phyloP scores from a whole-genome alignment of 306 rosid species.

The Ziziphus jujuba region DNA sequence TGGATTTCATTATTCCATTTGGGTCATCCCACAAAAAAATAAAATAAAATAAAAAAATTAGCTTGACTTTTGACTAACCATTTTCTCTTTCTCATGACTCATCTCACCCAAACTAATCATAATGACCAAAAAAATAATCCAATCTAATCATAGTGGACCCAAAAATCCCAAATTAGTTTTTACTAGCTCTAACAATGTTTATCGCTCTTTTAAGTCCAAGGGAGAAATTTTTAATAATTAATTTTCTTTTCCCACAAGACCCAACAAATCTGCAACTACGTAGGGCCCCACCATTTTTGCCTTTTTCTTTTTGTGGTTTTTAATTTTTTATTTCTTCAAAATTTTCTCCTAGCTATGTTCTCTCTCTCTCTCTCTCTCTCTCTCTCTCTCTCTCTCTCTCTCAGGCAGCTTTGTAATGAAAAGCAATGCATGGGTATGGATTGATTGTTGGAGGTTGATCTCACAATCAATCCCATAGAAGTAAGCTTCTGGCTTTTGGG shows the following conservation, averaged over 20 bases:
- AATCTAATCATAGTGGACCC: neutral
- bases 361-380: slow-evolving; percentile 23
- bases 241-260: slow-evolving; percentile 35
- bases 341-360: neutral
- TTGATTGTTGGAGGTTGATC: slow-evolving; percentile 25
- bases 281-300: slow-evolving; percentile 49
- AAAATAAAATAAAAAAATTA: too few relatives aligned
- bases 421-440: slow-evolving; percentile 43
- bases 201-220: neutral
- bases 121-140: slow-evolving; percentile 5
- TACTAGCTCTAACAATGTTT: neutral
- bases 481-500: slow-evolving; percentile 34
- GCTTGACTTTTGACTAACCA: neutral
- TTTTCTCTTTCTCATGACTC: neutral
- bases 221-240: slow-evolving; percentile 20
- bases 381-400: slow-evolving; percentile 26
- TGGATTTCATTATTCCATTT: neutral
- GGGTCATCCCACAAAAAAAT: neutral
- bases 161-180: slow-evolving; percentile 13
- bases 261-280: slow-evolving; percentile 52
- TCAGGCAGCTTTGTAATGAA: slow-evolving; percentile 52
- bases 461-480: slow-evolving; percentile 19
- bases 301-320: slow-evolving; percentile 12
- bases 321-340: neutral
- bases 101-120: neutral